Base-by-base conservation (phyloP, 768 basidiomycete species). In the Nidularia sp. region DNA sequence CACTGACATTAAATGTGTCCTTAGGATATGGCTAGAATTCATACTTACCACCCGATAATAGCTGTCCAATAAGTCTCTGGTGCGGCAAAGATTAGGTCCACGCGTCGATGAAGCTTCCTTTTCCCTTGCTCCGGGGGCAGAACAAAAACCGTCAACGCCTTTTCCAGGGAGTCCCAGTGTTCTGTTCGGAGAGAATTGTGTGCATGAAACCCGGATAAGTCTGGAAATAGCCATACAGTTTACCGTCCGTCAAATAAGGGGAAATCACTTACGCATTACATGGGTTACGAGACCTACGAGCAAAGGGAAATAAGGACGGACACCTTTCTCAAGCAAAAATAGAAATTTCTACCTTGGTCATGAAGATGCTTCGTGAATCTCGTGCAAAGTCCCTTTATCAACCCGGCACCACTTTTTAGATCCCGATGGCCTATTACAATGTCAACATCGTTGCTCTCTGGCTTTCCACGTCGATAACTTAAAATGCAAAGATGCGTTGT, bases 391-490 rank as follows among this genome's bases (percentile, higher is more conserved):
- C 79, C 84, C 53, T 79, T 81, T n/a, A 86, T 75, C 44, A 78
- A 74, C 6, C 64, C 67, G 31, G 61, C 71, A 6, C 76, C 79
- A 4, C 61, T 65, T 42, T 66, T 57, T 48, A 67, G 59, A 55
- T 83, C 76, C 0, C 80, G 73, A 60, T 94, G 90, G 34, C 85
- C 88, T 62, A 96, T 87, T 1, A 97, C 81, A 51, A 98, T 88
- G 60, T 98, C 94, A 32, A 93, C 84, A 62, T 97, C 94, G 60
- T 88, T 90, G 61, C 87, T 90, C 54, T 83, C 69, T 2, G 70
- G 60, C 64, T 96, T 96, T 1, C 94, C 94, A 51, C 94, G 73
- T 31, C 95, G 83, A 68, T 94, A 91, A 4, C 93, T 93, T 51
- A 5, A 18, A 8, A 50, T 47, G 18, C 31, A 9, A 1, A 18